Evolutionary conservation across 2,329 filamentous ascomycete genomes (phyloP).

Genomic region (Coniella lustricola): DNA sequence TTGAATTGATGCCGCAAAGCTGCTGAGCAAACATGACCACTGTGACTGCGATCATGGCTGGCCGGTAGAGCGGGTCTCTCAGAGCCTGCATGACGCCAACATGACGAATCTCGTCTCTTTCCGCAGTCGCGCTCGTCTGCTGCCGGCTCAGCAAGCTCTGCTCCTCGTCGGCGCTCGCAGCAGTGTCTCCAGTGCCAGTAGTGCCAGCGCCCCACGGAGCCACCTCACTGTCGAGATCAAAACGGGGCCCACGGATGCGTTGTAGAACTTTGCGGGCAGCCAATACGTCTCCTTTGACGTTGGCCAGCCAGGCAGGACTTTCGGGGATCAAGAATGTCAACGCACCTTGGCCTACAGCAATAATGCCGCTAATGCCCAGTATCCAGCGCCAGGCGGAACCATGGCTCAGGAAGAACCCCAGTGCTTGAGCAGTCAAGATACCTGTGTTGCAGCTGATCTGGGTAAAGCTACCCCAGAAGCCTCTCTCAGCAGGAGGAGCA

Average conservation of each 20-base stretch:
- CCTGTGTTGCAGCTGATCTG: slow-evolving; percentile 92
- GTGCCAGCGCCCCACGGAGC: slow-evolving; percentile 47
- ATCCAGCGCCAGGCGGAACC: slow-evolving; percentile 78
- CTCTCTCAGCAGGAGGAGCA: slow-evolving; percentile 65
- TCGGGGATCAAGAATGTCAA: slow-evolving; percentile 76
- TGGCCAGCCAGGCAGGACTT: slow-evolving; percentile 78
- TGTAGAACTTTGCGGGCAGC: slow-evolving; percentile 63
- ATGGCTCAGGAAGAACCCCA: slow-evolving; percentile 83
- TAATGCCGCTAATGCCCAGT: slow-evolving; percentile 61
- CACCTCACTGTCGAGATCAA: slow-evolving; percentile 68
- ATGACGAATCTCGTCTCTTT: slow-evolving; percentile 26
- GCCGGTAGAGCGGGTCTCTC: slow-evolving; percentile 59
- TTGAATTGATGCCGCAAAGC: slow-evolving; percentile 88
- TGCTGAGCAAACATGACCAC: slow-evolving; percentile 93
- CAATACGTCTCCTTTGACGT: slow-evolving; percentile 50
- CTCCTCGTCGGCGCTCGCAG: slow-evolving; percentile 66
- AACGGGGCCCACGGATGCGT: slow-evolving; percentile 63
- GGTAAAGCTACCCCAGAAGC: slow-evolving; percentile 77
- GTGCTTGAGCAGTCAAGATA: slow-evolving; percentile 72
- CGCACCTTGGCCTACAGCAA: slow-evolving; percentile 60
- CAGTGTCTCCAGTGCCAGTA: slow-evolving; percentile 52
- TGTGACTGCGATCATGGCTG: slow-evolving; percentile 73
- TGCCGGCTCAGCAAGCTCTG: slow-evolving; percentile 55
- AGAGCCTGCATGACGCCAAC: slow-evolving; percentile 61
- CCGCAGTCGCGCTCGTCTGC: slow-evolving; percentile 17